A percentile compares a stretch with the other conserved stretches of the same genome.
Evolutionary conservation across 1,139 yeast genomes (phyloP).

Genomic region (Saccharomyces hybrid): DNA sequence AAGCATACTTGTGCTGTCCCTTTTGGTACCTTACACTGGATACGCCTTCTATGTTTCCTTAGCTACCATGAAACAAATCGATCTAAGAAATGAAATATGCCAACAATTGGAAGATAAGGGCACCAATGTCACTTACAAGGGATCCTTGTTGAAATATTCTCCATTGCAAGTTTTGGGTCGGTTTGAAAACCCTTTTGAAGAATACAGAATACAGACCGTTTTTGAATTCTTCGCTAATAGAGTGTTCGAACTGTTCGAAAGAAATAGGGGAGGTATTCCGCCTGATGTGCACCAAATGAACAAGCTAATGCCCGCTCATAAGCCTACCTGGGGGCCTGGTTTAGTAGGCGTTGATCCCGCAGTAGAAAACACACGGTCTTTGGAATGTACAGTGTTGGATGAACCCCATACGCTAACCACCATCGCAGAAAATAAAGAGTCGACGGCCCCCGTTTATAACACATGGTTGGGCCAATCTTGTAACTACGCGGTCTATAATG

Average conservation of each 20-base stretch:
- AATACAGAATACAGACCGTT: conserved; percentile 82
- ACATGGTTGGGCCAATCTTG: conserved; percentile 97
- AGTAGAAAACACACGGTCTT: conserved; percentile 10
- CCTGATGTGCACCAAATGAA: conserved; percentile 41
- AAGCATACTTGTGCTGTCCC: conserved; percentile 13
- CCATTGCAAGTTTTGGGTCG: conserved; percentile 62
- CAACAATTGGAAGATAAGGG: conserved; percentile 17
- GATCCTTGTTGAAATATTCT: conserved; percentile 33
- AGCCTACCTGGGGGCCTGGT: conserved; percentile 38
- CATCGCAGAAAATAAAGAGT: conserved; percentile 6
- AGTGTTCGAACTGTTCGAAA: conserved; percentile 59
- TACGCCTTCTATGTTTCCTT: conserved; percentile 58
- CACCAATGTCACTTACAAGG: conserved; percentile 22
- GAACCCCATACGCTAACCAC: neutral
- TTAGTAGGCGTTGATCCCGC: conserved; percentile 35
- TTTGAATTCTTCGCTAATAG: conserved; percentile 76
- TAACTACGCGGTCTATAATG: conserved; percentile 62
- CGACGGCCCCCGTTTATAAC: conserved; percentile 32
- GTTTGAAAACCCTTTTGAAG: conserved; percentile 87
- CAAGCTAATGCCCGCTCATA: conserved; percentile 47
- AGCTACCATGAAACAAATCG: conserved; percentile 50
- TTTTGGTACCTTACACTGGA: conserved; percentile 56
- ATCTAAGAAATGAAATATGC: conserved; percentile 38
- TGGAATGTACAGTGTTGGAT: neutral
- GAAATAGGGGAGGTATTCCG: conserved; percentile 65